Evolutionary conservation across 1,139 yeast species (phyloP), one percentile per base, ranked within the genome.

Genomic region (Tardiomyces depauwii): DNA sequence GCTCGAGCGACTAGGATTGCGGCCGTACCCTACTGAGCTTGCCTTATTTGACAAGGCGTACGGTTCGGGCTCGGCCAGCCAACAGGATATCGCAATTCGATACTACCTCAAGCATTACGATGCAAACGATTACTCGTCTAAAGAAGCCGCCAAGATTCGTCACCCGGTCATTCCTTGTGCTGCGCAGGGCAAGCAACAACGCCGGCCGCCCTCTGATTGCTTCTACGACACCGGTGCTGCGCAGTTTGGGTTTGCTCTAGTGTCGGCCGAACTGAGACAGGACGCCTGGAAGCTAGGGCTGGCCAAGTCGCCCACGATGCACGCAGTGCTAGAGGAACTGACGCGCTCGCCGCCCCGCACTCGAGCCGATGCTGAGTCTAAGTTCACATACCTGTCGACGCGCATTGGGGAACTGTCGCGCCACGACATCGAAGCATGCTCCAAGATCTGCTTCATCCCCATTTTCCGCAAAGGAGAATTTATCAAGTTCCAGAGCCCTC

Each of bases 271-370:
- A 18, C 44, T 61, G 28, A 48, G 49, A 10, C 47, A 52, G 3
- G 61, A 59, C 21, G 63, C 65, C 1, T 54, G 60, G 53, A 55
- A 59, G 42, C 54, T 68, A 21, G 68, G 69, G 3, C 61, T 68
- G 2, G 45, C 44, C 12, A 45, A 50, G 28, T 50, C 56, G 12
- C 72, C 72, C 1, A 44, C 56, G 1, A 44, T 59, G 6, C 47
- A 46, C 3, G 36, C 13, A 16, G 49, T 68, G 10, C 47, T 63
- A 2, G 42, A 46, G 4, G 23, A 49, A 1, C 41, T 67, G 2
- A 36, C 59, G 6, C 25, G 44, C 2, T 44, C 44, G 1, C 67
- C 66, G 0, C 66, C 65, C 2, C 42, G 18, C 12, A 45, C 54
- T 1, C 12, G 53, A 21, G 50, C 47, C 1, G 50, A 50, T 7